These are phyloP conservation scores for Boletellus ananas DNA, from an alignment of 768 basidiomycete genomes.

Conservation along the genomic window DNA sequence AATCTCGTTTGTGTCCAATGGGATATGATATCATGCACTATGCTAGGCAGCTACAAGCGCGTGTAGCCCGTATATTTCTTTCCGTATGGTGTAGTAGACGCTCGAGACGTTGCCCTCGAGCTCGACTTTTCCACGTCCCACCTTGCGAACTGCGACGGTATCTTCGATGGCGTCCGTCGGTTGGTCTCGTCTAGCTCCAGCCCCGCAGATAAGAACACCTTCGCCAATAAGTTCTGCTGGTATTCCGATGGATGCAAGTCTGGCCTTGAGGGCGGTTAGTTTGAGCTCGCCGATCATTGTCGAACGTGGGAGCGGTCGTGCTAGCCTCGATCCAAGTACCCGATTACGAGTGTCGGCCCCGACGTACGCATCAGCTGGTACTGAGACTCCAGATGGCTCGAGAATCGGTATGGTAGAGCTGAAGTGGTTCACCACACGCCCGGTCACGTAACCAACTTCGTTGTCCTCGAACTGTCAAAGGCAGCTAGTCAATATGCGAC, in stretches of 20 bases:
- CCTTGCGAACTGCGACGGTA: constrained; percentile 85
- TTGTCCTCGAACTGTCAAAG: constrained; percentile 87
- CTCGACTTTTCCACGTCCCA: constrained; percentile 79
- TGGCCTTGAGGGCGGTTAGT: constrained; percentile 82
- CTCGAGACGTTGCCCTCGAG: constrained; percentile 86
- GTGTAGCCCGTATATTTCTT: constrained; percentile 86
- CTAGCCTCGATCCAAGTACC: constrained; percentile 62
- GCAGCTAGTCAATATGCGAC: constrained; percentile 4
- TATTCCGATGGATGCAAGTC: constrained; percentile 69
- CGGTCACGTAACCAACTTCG: constrained; percentile 89
- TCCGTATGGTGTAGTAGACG: constrained; percentile 85
- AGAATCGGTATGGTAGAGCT: constrained; percentile 88
- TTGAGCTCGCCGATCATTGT: constrained; percentile 98
- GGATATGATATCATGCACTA: constrained; percentile 10
- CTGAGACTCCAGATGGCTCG: constrained; percentile 54
- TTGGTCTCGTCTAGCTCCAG: constrained; percentile 44
- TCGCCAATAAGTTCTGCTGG: constrained; percentile 96
- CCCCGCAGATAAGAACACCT: constrained; percentile 88
- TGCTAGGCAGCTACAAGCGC: constrained; percentile 74
- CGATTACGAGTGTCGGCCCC: constrained; percentile 33
- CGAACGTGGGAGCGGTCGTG: constrained; percentile 71
- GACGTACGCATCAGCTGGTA: constrained; percentile 20
- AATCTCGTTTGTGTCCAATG: background rate
- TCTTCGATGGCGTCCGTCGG: constrained; percentile 50
- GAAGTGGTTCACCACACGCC: constrained; percentile 79